Evolutionary conservation across 371 early-diverging fungal species (phyloP), one percentile per base, ranked within the genome.

Genomic region (Apophysomyces ossiformis): DNA sequence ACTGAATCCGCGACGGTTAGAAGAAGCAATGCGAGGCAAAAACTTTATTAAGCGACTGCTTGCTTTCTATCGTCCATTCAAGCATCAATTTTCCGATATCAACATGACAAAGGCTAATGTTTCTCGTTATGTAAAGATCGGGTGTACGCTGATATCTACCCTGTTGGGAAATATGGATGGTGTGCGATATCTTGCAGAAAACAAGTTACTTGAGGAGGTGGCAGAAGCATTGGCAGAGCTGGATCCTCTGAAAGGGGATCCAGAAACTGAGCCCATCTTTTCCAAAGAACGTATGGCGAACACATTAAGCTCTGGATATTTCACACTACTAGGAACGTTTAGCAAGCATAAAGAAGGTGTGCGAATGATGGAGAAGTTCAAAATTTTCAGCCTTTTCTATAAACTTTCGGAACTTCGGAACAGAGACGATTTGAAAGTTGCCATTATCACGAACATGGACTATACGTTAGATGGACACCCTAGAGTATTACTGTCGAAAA

Each of bases 401-500:
- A 89, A 90, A 32, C 74, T 95, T 7, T 91, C 91, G 5, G 96
- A 95, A 65, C 74, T 95, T 5, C 83, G 89, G 50, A 89, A 89
- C 58, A 87, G 96, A 18, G 92, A 94, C 58, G 95, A 95, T 68
- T 71, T 95, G 5, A 86, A 90, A 39, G 89, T 87, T 59, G 82
- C 87, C n/a, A 88, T 95, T 39, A 87, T 95, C 37, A 84, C 85
- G 11, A 86, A 85, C 41, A 76, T 93, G 69, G 93, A 95, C 66
- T 95, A 93, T 72, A 81, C 83, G n/a, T 63, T 84, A 84, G 93
- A 95, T 66, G 93, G 93, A 0, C 96, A 95, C 74, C 89, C 93
- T 0, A 86, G 94, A 0, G 86, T 93, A 11, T 75, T 95, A 7
- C 65, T 95, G 6, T 89, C 91, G 11, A 95, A 95, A 66, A 83